phyloP scores from a whole-genome alignment of 495 filamentous ascomycete species.

The Parathielavia hyrcaniae region DNA sequence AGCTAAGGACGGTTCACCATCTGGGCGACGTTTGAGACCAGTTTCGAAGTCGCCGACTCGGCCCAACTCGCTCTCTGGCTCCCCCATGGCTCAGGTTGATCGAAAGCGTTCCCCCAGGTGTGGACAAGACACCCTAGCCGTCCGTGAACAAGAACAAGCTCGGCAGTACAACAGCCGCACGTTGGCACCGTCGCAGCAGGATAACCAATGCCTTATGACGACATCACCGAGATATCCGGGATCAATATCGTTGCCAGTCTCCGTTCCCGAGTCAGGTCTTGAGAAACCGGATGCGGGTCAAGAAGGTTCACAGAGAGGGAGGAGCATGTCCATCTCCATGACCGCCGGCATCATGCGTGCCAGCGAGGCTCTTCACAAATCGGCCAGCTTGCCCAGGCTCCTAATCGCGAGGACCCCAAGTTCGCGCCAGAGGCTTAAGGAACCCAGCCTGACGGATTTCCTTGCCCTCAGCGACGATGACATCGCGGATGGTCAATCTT shows the following conservation, averaged over 20 bases:
- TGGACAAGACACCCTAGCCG: not conserved
- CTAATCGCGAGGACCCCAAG: constrained; percentile 5
- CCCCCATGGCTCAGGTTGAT: constrained; percentile 19
- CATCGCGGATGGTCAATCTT: constrained; percentile 34
- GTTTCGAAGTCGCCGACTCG: constrained; percentile 14
- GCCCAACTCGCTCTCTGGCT: constrained; percentile 17
- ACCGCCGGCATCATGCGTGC: not conserved
- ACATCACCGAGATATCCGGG: constrained; percentile 12
- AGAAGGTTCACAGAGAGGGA: constrained; percentile 3
- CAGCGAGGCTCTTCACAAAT: constrained; percentile 15
- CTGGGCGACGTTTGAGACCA: constrained; percentile 17
- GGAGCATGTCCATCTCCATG: constrained; percentile 7
- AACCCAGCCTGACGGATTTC: constrained; percentile 45
- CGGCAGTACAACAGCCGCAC: constrained; percentile 15
- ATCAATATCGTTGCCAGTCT: constrained; percentile 21
- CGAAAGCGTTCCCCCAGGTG: constrained; percentile 14
- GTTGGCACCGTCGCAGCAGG: not conserved
- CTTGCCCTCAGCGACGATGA: constrained; percentile 43
- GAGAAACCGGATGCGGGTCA: constrained; percentile 1
- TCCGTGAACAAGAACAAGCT: constrained; percentile 14
- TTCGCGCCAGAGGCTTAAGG: constrained; percentile 25
- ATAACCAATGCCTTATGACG: not conserved
- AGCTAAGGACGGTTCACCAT: not conserved
- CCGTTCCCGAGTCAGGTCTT: constrained; percentile 15
- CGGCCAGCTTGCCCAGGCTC: constrained; percentile 24